Evolutionary conservation across 2,329 filamentous ascomycete genomes (phyloP), one percentile per base, ranked within the genome.

Genomic region (Aspergillus nomiae): DNA sequence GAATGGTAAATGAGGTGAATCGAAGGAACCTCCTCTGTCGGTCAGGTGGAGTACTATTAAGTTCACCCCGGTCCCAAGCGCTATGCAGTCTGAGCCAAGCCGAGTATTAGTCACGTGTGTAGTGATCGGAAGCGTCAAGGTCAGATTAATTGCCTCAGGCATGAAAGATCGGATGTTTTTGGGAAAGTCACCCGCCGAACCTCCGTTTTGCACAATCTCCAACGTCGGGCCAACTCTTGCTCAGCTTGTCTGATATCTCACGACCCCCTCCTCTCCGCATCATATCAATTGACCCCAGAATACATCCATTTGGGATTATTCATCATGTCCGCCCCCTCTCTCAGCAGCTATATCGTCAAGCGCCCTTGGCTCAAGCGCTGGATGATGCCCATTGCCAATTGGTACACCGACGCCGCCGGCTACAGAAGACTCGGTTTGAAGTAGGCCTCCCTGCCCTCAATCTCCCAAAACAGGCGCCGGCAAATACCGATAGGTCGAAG

Each of bases 401-500:
- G 92, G 92, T 98, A 98, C 84, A 83, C 83, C 82, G 90, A 94
- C 78, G 90, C 92, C 74, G 87, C 94, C 73, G 94, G 94, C 78
- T 97, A 97, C 87, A 90, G 93, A 82, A 88, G 94, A 87, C 86
- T 97, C 76, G 94, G 94, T 76, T 86, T 97, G 82, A 91, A 86
- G 93, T 97, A 90, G 79, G 82, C 69, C 62, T 67, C 64, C 64
- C 66, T 63, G 62, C 59, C 63, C 62, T 63, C 45, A 63, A 59
- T 46, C 41, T 53, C 51, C 51, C 60, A 63, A 64, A 58, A 16
- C 59, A 43, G 66, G 62, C 59, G 24, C 55, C 63, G 64, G 66
- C 58, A 43, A 55, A 59, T 21, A 48, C 21, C 16, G 53, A 36
- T 54, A 28, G 32, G 14, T 36, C 12, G 43, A 58, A 34, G 34